Base-by-base conservation (phyloP, 495 filamentous ascomycete genomes). In the Cudoniella acicularis region DNA sequence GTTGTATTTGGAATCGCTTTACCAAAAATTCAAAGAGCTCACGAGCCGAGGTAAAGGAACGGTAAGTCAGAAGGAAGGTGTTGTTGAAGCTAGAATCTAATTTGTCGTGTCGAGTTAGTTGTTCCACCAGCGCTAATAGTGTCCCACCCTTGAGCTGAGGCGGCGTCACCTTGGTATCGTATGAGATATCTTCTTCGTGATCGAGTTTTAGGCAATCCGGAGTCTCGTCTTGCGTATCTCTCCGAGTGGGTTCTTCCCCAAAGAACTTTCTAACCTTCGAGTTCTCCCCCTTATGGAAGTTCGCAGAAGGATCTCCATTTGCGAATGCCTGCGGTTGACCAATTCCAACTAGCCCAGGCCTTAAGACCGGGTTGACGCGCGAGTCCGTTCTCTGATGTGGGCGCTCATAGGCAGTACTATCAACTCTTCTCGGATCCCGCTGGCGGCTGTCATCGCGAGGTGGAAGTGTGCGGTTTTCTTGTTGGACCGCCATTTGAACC, bases 81-180 rank as follows among this genome's bases (percentile, higher is more conserved):
- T 90, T 92, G 76, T 97, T 98, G 72, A 98, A 98, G 57, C 79
- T 88, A n/a, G 91, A 86, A 69, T 98, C 95, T 1, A 96, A 83
- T 67, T 90, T 91, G 76, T 98, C 94, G 67, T 98, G 94, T 41
- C 94, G 84, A 16, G 94, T 98, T 52, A 98, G 76, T 67, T 96
- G 93, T 71, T 98, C 94, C n/a, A 98, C 95, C 64, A 98, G 72
- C 9, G 88, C 95, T 36, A 88, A 78, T 40, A 98, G 73, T 17
- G 93, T 94, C 51, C 94, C 94, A 57, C 94, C 94, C 70, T 91
- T 92, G 52, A 98, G 77, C 22, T 82, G 74, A 25, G 90, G 87
- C 2, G 83, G 79, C 40, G 84, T 79, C 52, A 73, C 69, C 72
- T 97, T 98, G 30, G 77, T 77, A 67, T 98, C 94, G 72, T 92